These are phyloP conservation scores for Elasticomyces elasticus DNA, from an alignment of 495 filamentous ascomycete species.

Conservation along the genomic window DNA sequence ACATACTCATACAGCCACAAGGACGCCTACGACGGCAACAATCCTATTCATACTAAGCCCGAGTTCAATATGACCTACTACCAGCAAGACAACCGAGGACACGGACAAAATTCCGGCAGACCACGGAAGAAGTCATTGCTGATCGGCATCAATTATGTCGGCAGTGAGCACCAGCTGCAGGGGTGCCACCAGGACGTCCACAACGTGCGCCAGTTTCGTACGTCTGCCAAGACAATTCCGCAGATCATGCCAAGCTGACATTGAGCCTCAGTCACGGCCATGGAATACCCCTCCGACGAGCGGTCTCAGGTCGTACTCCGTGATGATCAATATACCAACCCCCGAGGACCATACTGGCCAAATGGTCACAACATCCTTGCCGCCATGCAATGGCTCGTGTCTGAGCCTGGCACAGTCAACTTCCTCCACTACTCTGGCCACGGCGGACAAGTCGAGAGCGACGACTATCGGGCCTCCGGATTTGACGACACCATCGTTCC, in stretches of 20 bases:
- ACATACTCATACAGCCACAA: too few relatives aligned
- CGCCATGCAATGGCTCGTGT: slow-evolving; percentile 48
- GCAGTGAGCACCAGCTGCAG: slow-evolving; percentile 39
- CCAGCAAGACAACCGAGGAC: not conserved
- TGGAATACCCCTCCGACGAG: slow-evolving; percentile 38
- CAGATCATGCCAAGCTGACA: not conserved
- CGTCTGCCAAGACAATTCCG: slow-evolving; percentile 4
- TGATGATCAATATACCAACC: slow-evolving; percentile 38
- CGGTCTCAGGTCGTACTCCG: slow-evolving; percentile 46
- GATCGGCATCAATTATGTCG: slow-evolving; percentile 55
- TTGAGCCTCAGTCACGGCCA: not conserved
- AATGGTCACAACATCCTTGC: slow-evolving; percentile 47
- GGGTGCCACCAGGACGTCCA: slow-evolving; percentile 50
- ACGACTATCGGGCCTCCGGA: slow-evolving; percentile 27
- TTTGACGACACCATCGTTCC: slow-evolving; percentile 51
- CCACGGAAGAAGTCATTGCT: slow-evolving; percentile 45
- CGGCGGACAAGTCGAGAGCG: slow-evolving; percentile 36
- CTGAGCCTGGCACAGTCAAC: slow-evolving; percentile 38
- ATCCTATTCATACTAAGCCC: too few relatives aligned
- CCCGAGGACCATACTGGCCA: slow-evolving; percentile 37
- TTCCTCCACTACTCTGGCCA: slow-evolving; percentile 53
- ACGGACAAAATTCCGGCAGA: not conserved
- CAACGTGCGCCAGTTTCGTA: slow-evolving; percentile 41
- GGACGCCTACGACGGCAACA: too few relatives aligned
- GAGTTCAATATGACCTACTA: slow-evolving; percentile 5